A percentile compares a stretch with the other conserved stretches of the same genome.
These are phyloP conservation scores for Psophocarpus tetragonolobus DNA, from an alignment of 306 rosid species.

Conservation along the genomic window DNA sequence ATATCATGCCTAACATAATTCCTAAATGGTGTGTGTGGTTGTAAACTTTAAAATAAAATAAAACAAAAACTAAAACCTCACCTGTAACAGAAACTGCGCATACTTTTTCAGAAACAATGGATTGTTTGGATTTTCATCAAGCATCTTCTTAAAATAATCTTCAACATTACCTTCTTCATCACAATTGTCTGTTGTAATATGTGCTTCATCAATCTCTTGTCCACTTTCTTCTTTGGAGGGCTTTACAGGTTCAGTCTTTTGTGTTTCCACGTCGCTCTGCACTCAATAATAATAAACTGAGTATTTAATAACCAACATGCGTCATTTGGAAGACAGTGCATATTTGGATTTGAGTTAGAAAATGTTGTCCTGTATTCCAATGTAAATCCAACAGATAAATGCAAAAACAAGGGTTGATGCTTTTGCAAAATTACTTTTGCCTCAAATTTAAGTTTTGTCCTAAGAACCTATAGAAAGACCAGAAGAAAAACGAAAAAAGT, in stretches of 20 bases:
- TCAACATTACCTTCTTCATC: slow-evolving; percentile 35
- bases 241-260: slow-evolving; percentile 19
- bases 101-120: slow-evolving; percentile 68
- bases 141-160: slow-evolving; percentile 56
- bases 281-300: slow-evolving; percentile 26
- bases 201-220: slow-evolving; percentile 33
- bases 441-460: too few relatives aligned
- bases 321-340: slow-evolving; percentile 14
- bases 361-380: too few relatives aligned
- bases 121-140: slow-evolving; percentile 58
- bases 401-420: too few relatives aligned
- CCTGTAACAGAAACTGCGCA: slow-evolving; percentile 75
- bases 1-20: slow-evolving; percentile 11
- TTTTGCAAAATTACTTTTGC: too few relatives aligned
- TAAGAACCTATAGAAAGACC: background rate
- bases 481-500: slow-evolving; percentile 9
- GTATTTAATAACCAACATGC: slow-evolving; percentile 13
- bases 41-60: background rate
- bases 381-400: too few relatives aligned
- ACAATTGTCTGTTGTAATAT: slow-evolving; percentile 24
- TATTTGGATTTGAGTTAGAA: too few relatives aligned
- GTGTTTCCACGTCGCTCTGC: slow-evolving; percentile 49
- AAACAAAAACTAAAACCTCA: slow-evolving; percentile 32
- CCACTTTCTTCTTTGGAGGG: slow-evolving; percentile 30
- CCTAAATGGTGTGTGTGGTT: background rate